Evolutionary conservation across 1,139 yeast genomes (phyloP), one percentile per base, ranked within the genome.

Genomic region (Scheffersomyces illinoinensis): DNA sequence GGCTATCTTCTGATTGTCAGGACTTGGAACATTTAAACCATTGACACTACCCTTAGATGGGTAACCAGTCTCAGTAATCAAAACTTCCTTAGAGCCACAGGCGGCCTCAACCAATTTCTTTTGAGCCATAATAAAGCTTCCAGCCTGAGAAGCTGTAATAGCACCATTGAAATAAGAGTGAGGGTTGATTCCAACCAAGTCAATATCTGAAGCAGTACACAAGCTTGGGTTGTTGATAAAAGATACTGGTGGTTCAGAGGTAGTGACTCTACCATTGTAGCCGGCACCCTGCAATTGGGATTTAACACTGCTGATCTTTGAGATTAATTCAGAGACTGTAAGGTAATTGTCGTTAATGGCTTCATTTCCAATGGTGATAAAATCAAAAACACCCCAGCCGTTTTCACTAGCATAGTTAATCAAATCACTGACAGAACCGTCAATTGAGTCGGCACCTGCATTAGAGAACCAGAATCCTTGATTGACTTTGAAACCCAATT

Each of bases 181-280:
- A 33, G 96, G 87, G 72, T 93, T 92, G 67, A 91, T 84, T 60
- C 96, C 96, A 64, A 91, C 92, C 66, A 89, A 84, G 48, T 66
- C 68, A 51, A 71, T 68, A 47, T 79, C 90, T 20, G 91, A 83
- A 26, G 76, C 73, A 0, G 86, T 82, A 77, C 98, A 93, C 66
- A 93, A 81, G 21, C 74, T 74, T 10, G 97, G 92, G 70, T 89
- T 65, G 56, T 77, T 73, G 68, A 84, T 83, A 72, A 82, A 92
- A 19, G 87, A 75, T n/a, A 84, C 89, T 20, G 97, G 96, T 56
- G 97, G 97, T 72, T 93, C 98, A 56, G 97, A 86, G 33, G 97
- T 92, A 43, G 96, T 87, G 52, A 93, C 81, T 58, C 78, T 69
- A 55, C 97, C 97, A n/a, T 77, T 72, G 76, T 87, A 93, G 23